Percentiles rank a stretch among this genome's conserved stretches.
Conservation (phyloP, 768 basidiomycete species). For the Calocybe cyanea region DNA sequence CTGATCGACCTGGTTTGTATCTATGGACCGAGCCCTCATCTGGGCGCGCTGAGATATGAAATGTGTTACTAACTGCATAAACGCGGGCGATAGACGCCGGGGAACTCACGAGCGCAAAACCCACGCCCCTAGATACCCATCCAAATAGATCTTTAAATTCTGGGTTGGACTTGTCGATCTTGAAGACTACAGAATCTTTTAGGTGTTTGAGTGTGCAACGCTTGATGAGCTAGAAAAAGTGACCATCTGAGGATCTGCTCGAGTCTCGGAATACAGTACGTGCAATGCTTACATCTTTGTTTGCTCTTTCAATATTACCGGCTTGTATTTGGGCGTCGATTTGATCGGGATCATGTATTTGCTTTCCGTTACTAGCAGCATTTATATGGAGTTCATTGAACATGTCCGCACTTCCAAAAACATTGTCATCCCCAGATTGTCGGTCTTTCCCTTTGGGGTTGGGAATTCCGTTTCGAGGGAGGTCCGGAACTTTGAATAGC, state of each 20-base stretch:
- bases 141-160: slow-evolving; percentile 51
- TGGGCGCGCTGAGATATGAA: slow-evolving; percentile 34
- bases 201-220: slow-evolving; percentile 38
- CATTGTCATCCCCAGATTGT: slow-evolving; percentile 30
- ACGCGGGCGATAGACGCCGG: not conserved
- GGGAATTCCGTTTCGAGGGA: slow-evolving; percentile 29
- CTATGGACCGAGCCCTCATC: slow-evolving; percentile 35
- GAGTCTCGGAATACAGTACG: not conserved
- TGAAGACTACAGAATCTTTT: slow-evolving; percentile 32
- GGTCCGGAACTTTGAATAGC: slow-evolving; percentile 48
- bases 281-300: slow-evolving; percentile 49
- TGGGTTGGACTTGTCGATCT: slow-evolving; percentile 40
- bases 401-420: slow-evolving; percentile 28
- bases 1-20: slow-evolving; percentile 30
- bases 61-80: not conserved
- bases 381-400: slow-evolving; percentile 3
- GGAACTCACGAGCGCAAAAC: slow-evolving; percentile 44
- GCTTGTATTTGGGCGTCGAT: slow-evolving; percentile 18
- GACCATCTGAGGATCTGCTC: not conserved
- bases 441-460: slow-evolving; percentile 34
- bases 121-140: slow-evolving; percentile 42
- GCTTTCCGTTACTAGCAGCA: slow-evolving; percentile 24
- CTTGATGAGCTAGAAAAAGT: slow-evolving; percentile 38
- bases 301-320: slow-evolving; percentile 46
- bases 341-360: slow-evolving; percentile 20